phyloP scores from a whole-genome alignment of 139 green algal genomes.

The Medakamo hakoo region DNA sequence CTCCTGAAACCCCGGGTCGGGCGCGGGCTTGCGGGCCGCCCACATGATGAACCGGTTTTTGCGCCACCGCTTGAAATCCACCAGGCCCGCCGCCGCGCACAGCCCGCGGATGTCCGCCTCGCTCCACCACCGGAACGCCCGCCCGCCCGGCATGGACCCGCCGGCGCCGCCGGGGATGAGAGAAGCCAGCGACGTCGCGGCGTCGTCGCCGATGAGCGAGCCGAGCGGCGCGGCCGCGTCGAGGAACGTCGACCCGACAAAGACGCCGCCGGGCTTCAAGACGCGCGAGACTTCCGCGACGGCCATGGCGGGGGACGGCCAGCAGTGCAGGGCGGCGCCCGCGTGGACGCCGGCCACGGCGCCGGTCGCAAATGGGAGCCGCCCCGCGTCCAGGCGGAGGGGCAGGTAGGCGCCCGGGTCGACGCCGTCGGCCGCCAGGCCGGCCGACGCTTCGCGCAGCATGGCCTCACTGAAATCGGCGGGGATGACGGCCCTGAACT shows the following conservation, averaged over 20 bases:
- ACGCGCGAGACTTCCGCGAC: conserved; percentile 82
- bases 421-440: background rate
- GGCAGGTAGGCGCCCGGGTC: background rate
- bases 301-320: conserved; percentile 56
- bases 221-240: conserved; percentile 47
- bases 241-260: conserved; percentile 85
- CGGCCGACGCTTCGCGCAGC: conserved; percentile 27
- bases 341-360: conserved; percentile 82
- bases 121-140: conserved; percentile 54
- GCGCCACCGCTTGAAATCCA: conserved; percentile 35
- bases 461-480: conserved; percentile 74
- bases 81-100: conserved; percentile 32
- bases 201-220: conserved; percentile 48
- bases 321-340: conserved; percentile 94
- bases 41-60: conserved; percentile 75
- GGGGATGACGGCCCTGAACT: conserved; percentile 63
- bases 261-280: conserved; percentile 78
- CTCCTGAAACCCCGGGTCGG: too few relatives aligned
- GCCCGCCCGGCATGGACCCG: background rate
- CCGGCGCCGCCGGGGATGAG: background rate
- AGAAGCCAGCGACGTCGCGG: conserved; percentile 31
- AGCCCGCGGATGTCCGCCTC: conserved; percentile 73
- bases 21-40: conserved; percentile 44
- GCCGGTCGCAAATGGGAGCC: conserved; percentile 32
- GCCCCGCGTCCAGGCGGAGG: conserved; percentile 66